Evolutionary conservation across 2,329 filamentous ascomycete genomes (phyloP).

Genomic region (Aspergillus sp.): DNA sequence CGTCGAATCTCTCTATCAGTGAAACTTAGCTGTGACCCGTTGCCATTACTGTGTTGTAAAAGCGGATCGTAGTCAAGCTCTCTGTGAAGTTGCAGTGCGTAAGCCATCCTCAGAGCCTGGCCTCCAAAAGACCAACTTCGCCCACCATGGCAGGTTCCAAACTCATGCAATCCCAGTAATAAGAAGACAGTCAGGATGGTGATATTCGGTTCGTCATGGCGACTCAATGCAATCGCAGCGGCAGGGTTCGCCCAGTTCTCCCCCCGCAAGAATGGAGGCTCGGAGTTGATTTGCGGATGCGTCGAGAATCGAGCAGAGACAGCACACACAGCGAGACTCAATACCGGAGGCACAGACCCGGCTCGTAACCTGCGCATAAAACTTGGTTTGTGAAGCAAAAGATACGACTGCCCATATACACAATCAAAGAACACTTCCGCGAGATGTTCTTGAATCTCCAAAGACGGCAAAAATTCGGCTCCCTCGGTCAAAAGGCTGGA

Average conservation of each 20-base stretch:
- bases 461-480: slow-evolving; percentile 69
- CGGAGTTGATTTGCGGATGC: slow-evolving; percentile 69
- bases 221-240: slow-evolving; percentile 75
- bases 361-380: slow-evolving; percentile 79
- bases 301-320: slow-evolving; percentile 92
- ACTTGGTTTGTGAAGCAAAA: slow-evolving; percentile 90
- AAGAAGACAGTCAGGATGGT: slow-evolving; percentile 89
- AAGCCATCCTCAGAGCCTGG: slow-evolving; percentile 94
- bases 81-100: slow-evolving; percentile 85
- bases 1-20: slow-evolving; percentile 89
- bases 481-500: slow-evolving; percentile 74
- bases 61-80: slow-evolving; percentile 78
- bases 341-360: slow-evolving; percentile 75
- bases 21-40: slow-evolving; percentile 65
- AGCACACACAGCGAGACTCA: slow-evolving; percentile 89
- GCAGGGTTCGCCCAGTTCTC: slow-evolving; percentile 86
- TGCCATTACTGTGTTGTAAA: slow-evolving; percentile 49
- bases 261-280: slow-evolving; percentile 76
- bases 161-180: slow-evolving; percentile 85
- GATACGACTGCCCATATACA: slow-evolving; percentile 91
- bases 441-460: slow-evolving; percentile 86
- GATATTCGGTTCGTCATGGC: slow-evolving; percentile 93
- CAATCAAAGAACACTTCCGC: slow-evolving; percentile 94
- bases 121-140: slow-evolving; percentile 94
- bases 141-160: slow-evolving; percentile 92